Evolutionary conservation across 805 yeast species (phyloP), one percentile per base, ranked within the genome.

Genomic region (Diddensiella caesifluorescens): DNA sequence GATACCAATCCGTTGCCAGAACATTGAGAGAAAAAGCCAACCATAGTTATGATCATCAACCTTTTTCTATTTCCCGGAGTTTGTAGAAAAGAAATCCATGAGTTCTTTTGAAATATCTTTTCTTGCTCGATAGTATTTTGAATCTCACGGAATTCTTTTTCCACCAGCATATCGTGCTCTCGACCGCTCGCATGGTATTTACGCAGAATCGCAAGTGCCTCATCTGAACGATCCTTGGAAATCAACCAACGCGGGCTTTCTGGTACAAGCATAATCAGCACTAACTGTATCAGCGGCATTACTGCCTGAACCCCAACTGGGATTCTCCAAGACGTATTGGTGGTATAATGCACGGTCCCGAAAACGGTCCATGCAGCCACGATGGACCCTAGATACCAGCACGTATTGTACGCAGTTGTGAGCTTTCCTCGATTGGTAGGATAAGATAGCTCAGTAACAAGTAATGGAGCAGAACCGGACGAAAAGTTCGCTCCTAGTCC

Each of bases 291-390:
- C 28, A 83, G 62, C 38, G 84, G 42, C 57, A 80, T 80, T 27
- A 80, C 49, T 44, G 76, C 67, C 65, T 83, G 92, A 52, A 81
- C 63, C 1, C 83, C 79, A 46, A 82, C 73, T 10, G 90, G 89
- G 57, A 83, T 70, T 67, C 90, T 75, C 87, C 89, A 83, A 64
- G 5, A 50, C 47, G 15, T 38, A 22, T 39, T 38, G 39, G 38
- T 74, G 9, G 19, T n/a, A 5, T 13, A 18, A 55, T 75, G 80
- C 9, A 80, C 77, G 22, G 79, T 67, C 25, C 87, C 88, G 56
- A 74, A 81, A 58, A 79, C 83, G 45, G 80, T 16, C 33, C 42
- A 23, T 13, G 75, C 73, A 4, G 79, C 74, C 35, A 74, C 55
- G 41, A 73, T 54, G 12, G 77, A 76, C 35, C 79, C 80, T 29